Evolutionary conservation across 768 basidiomycete genomes (phyloP), one percentile per base, ranked within the genome.

Genomic region (Phallus indusiatus): DNA sequence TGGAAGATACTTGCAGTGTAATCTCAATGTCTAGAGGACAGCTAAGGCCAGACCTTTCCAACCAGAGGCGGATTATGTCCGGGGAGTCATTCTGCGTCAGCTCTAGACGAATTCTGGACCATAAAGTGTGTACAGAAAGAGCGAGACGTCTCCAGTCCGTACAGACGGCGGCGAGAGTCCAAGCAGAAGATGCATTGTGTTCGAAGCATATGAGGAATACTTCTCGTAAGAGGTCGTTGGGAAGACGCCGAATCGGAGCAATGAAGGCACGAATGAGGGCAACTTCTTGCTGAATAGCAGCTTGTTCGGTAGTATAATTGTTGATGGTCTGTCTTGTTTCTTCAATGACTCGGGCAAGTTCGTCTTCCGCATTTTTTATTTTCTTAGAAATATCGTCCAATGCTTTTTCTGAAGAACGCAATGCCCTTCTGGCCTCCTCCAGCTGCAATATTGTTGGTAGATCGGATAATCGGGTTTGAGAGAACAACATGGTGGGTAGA

Each of bases 11-110:
- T 36, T 82, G 83, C 42, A 91, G 73, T 68, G 82, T 84, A 51
- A 91, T 88, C 67, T 90, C 87, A 60, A 91, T 87, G 67, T 90
- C 89, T 9, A 91, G 77, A 6, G 88, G 84, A 6, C 84, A 81
- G 5, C 71, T 77, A 54, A 76, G 73, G 17, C 89, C 89, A 12
- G 89, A 86, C 24, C 88, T 83, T 68, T 90, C 88, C 0, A 91
- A 76, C 88, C 89, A 91, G 11, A 91, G 76, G 8, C 89, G 84
- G 53, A 91, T 80, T 5, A 84, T 88, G 66, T 91, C 88, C 24
- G 88, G 81, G 28, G 87, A 86, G 9, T 85, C 75, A 46, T 80
- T 75, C 61, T 83, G 84, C 28, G 80, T 84, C 20, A 88, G 88
- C 48, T 84, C 74, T 47, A 90, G 79, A 18, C 86, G 85, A 64